Conservation (phyloP, 352 stramenopile species). For the Phytophthora hybrid region DNA sequence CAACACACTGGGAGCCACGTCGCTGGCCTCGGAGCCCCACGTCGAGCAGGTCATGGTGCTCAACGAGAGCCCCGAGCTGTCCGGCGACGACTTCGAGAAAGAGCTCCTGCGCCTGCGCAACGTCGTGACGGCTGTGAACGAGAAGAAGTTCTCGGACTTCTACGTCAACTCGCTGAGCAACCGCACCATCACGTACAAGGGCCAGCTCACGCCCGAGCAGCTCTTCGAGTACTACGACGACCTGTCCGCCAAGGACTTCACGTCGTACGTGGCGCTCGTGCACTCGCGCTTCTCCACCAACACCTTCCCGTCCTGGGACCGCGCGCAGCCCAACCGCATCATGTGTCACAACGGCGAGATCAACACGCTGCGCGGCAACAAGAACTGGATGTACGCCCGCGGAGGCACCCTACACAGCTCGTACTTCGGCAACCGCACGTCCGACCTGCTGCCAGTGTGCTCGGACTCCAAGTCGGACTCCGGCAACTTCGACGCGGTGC, state of each 20-base stretch:
- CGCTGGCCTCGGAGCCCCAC: slow-evolving; percentile 93
- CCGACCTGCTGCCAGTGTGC: slow-evolving; percentile 92
- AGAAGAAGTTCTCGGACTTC: slow-evolving; percentile 88
- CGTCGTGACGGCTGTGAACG: slow-evolving; percentile 66
- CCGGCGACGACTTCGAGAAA: slow-evolving; percentile 92
- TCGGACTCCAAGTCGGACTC: slow-evolving; percentile 97
- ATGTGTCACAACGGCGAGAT: slow-evolving; percentile 99
- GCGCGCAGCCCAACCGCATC: slow-evolving; percentile 96
- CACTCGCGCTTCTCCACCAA: slow-evolving; percentile 99
- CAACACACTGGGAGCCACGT: slow-evolving; percentile 93
- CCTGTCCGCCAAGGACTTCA: slow-evolving; percentile 79
- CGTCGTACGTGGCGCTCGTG: slow-evolving; percentile 94
- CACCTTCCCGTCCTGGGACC: slow-evolving; percentile 97
- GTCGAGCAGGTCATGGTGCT: slow-evolving; percentile 96
- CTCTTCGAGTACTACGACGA: slow-evolving; percentile 80
- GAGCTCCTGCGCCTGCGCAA: slow-evolving; percentile 77
- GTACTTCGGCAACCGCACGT: slow-evolving; percentile 93
- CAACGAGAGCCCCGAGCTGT: slow-evolving; percentile 67
- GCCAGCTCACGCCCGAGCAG: slow-evolving; percentile 96
- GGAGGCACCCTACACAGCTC: slow-evolving; percentile 92
- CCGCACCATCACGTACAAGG: slow-evolving; percentile 98
- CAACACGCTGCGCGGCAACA: slow-evolving; percentile 97
- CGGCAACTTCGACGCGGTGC: slow-evolving; percentile 96
- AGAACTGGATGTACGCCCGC: slow-evolving; percentile 97
- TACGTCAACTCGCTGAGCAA: slow-evolving; percentile 96